Conservation (phyloP, 495 filamentous ascomycete genomes). For the Lasiosphaeris hirsuta region DNA sequence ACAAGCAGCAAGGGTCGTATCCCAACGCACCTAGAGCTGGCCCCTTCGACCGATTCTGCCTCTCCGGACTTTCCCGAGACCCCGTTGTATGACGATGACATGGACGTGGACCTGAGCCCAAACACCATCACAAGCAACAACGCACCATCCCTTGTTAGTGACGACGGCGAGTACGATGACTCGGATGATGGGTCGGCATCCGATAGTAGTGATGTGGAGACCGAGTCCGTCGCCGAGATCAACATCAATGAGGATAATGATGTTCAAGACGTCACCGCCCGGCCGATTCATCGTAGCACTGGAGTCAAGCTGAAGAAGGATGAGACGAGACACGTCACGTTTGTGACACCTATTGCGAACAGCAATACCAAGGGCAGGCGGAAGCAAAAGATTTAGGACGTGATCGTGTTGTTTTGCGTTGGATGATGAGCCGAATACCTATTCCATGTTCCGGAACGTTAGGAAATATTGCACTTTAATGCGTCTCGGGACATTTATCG, state of each 20-base stretch:
- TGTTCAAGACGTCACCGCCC: conserved; percentile 33
- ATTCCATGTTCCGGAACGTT: neutral
- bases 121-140: conserved; percentile 75
- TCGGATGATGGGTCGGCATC: conserved; percentile 46
- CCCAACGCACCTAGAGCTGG: conserved; percentile 14
- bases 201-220: conserved; percentile 40
- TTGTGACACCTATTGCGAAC: conserved; percentile 31
- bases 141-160: conserved; percentile 82
- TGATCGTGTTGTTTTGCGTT: neutral
- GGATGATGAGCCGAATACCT: neutral
- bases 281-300: conserved; percentile 34
- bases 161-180: conserved; percentile 75
- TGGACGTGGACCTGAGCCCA: conserved; percentile 69
- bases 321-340: conserved; percentile 44
- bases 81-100: conserved; percentile 45
- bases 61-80: conserved; percentile 35
- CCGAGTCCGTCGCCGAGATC: conserved; percentile 47
- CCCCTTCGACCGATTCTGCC: neutral
- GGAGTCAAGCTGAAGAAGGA: conserved; percentile 42
- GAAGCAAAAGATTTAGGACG: conserved; percentile 3
- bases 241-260: conserved; percentile 42
- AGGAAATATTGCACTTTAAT: conserved; percentile 1
- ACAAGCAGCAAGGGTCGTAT: conserved; percentile 53
- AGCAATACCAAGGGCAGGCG: conserved; percentile 3
- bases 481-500: neutral